These are phyloP conservation scores for Colletotrichum sp. DNA, from an alignment of 2,329 filamentous ascomycete species.

Conservation along the genomic window DNA sequence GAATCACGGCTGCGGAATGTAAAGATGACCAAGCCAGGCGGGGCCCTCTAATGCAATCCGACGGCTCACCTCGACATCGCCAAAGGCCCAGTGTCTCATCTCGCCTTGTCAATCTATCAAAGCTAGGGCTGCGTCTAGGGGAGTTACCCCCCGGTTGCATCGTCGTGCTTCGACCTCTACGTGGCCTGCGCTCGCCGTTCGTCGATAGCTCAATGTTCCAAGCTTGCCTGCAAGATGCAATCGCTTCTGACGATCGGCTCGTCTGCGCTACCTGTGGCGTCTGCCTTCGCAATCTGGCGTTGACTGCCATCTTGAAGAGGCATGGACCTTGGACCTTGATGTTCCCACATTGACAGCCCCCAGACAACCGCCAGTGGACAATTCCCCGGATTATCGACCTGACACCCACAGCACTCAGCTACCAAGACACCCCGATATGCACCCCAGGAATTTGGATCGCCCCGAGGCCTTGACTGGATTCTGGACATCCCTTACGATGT, in stretches of 20 bases:
- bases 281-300: background rate
- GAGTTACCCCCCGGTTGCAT: background rate
- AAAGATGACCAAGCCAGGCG: background rate
- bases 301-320: background rate
- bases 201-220: background rate
- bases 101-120: background rate
- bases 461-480: background rate
- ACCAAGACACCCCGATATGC: background rate
- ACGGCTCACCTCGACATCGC: background rate
- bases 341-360: slow-evolving; percentile 1
- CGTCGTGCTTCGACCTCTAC: background rate
- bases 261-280: background rate
- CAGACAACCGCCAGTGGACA: background rate
- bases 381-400: background rate
- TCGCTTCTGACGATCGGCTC: background rate
- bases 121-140: background rate
- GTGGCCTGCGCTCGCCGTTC: background rate
- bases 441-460: slow-evolving; percentile 11
- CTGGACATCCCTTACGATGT: background rate
- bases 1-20: background rate
- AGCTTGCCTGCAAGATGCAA: background rate
- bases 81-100: background rate
- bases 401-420: background rate
- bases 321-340: background rate
- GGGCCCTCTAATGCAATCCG: background rate